Evolutionary conservation across 2,329 filamentous ascomycete species (phyloP).

Genomic region (Coleophoma crateriformis): DNA sequence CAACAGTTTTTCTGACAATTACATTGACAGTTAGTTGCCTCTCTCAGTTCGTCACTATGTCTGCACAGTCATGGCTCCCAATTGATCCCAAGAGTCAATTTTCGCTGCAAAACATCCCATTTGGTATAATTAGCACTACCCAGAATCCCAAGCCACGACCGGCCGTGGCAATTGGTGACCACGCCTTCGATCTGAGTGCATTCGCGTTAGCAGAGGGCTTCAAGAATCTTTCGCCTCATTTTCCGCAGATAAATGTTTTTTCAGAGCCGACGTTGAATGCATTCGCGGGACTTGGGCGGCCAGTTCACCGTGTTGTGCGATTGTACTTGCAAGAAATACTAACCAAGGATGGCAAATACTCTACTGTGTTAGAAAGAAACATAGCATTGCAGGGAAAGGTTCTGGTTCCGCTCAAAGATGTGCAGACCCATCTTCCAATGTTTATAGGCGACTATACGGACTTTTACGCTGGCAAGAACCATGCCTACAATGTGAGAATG

Average conservation of each 20-base stretch:
- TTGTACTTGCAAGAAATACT: conserved; percentile 65
- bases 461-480: conserved; percentile 46
- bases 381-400: conserved; percentile 46
- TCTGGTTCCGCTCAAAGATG: conserved; percentile 51
- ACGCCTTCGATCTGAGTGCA: conserved; percentile 59
- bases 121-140: conserved; percentile 55
- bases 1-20: no score
- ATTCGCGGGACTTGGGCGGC: conserved; percentile 67
- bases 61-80: conserved; percentile 20
- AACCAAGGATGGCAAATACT: conserved; percentile 49
- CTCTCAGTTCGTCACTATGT: no score
- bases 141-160: conserved; percentile 34
- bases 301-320: conserved; percentile 61
- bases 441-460: conserved; percentile 49
- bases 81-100: conserved; percentile 37
- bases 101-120: conserved; percentile 70
- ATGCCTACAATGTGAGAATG: conserved; percentile 38
- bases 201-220: conserved; percentile 58
- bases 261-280: conserved; percentile 51
- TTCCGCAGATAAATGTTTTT: conserved; percentile 35
- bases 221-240: conserved; percentile 54
- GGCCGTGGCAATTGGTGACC: conserved; percentile 63
- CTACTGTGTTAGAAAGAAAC: conserved; percentile 60
- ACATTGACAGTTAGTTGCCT: no score
- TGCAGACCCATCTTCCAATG: conserved; percentile 54